These are phyloP conservation scores for Babesia ovis DNA, from an alignment of 169 alveolate species.

Conservation along the genomic window DNA sequence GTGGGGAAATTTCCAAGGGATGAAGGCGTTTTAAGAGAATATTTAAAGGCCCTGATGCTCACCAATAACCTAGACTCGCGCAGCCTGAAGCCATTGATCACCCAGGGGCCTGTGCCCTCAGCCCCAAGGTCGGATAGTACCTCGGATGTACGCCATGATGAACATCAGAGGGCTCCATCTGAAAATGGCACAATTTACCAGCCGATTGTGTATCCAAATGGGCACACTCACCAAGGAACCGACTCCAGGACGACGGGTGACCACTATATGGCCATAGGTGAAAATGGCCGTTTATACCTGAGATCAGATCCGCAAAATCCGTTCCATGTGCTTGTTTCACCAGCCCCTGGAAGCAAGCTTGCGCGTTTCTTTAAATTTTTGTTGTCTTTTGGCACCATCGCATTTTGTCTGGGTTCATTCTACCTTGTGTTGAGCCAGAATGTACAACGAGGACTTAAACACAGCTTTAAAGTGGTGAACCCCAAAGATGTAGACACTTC, in stretches of 20 bases:
- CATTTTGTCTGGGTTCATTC: constrained; percentile 52
- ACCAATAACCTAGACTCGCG: constrained; percentile 70
- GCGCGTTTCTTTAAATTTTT: constrained; percentile 22
- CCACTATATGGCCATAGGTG: too few relatives aligned
- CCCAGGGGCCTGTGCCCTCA: neutral
- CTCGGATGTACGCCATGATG: neutral
- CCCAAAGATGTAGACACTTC: constrained; percentile 64
- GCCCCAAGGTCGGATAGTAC: neutral
- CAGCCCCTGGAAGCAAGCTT: constrained; percentile 30
- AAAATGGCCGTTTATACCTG: constrained; percentile 19
- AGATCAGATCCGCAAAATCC: constrained; percentile 57
- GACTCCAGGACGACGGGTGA: too few relatives aligned
- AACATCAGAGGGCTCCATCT: neutral
- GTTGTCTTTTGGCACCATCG: constrained; percentile 59
- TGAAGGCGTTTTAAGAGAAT: constrained; percentile 73
- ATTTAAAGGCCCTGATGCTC: constrained; percentile 74
- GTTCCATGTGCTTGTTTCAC: constrained; percentile 45
- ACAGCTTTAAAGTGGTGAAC: constrained; percentile 51
- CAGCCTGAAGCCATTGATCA: constrained; percentile 47
- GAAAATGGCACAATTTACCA: constrained; percentile 4
- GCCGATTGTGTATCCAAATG: neutral
- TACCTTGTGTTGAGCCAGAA: constrained; percentile 68
- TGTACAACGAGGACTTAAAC: constrained; percentile 70
- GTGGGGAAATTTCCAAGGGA: constrained; percentile 39
- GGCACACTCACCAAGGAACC: constrained; percentile 27